Percentiles rank a stretch among this genome's conserved stretches.
These are phyloP conservation scores for Fraxinus nigra DNA, from an alignment of 305 asterid species.

Conservation along the genomic window DNA sequence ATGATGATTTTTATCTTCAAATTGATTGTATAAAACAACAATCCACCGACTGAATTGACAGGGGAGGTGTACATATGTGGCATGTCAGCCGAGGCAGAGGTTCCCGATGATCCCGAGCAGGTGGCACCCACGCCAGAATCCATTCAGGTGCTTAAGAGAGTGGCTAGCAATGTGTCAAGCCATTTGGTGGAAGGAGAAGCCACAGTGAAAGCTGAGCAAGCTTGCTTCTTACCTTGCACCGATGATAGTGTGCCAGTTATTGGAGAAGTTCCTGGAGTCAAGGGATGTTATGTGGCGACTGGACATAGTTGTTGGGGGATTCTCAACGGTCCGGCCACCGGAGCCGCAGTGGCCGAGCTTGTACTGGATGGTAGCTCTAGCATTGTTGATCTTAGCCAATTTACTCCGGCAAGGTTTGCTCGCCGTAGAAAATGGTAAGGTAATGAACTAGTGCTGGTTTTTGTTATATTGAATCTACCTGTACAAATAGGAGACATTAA, in stretches of 20 bases:
- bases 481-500: not conserved
- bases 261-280: constrained; percentile 74
- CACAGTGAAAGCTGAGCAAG: constrained; percentile 74
- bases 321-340: constrained; percentile 91
- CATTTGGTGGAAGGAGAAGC: constrained; percentile 66
- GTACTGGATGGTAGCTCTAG: constrained; percentile 57
- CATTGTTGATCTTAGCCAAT: constrained; percentile 55
- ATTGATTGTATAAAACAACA: not conserved
- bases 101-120: constrained; percentile 78
- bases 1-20: not conserved
- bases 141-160: constrained; percentile 56
- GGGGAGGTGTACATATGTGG: constrained; percentile 96
- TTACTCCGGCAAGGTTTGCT: constrained; percentile 61
- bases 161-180: constrained; percentile 72
- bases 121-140: constrained; percentile 61
- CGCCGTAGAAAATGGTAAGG: constrained; percentile 14
- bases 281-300: constrained; percentile 77
- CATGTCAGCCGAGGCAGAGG: constrained; percentile 77
- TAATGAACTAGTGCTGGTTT: not conserved
- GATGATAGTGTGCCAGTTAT: constrained; percentile 72
- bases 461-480: not conserved
- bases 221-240: constrained; percentile 78
- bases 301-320: constrained; percentile 98
- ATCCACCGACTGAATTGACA: constrained; percentile 17
- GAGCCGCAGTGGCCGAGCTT: constrained; percentile 80